Evolutionary conservation across 306 rosid genomes (phyloP), one percentile per base, ranked within the genome.

Genomic region (Ormosia semicastrata): DNA sequence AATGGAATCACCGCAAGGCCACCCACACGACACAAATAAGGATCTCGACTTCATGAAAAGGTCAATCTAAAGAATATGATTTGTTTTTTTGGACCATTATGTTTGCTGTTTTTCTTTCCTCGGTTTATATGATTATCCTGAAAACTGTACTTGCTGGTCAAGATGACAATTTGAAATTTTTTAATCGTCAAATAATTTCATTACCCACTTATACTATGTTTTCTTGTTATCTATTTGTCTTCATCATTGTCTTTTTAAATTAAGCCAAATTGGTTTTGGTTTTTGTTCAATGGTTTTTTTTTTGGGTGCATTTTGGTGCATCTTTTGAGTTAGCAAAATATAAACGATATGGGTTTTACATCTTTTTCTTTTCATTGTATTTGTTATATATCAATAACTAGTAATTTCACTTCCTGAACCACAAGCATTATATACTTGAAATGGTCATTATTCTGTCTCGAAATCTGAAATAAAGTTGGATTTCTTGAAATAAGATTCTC

Each of bases 11-110:
- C 13, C 32, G 0, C 40, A 70, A 79, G 9, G 63, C 32, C 54
- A 54, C 40, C 7, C 65, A 41, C 81, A 9, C 60, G 10, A 71
- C 7, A 34, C 69, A 62, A 60, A 63, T 29, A 52, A 47, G 66
- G 72, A 73, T 58, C 66, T 76, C 41, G 13, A n/a, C 83, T 56
- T 78, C 66, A 64, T 70, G 78, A 75, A 78, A 68, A 84, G 77
- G 84, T 56, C 83, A 81, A 72, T 59, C 30, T 59, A 53, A 66
- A 71, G 24, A 52, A 84, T 50, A 50, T 78, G 57, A 53, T 60
- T 36, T 71, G 59, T 41, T 37, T 34, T 50, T 52, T 81, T 52
- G 73, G 73, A 72, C 40, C 73, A 76, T 81, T 85, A 77, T 66
- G 82, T 76, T 76, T 81, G 71, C 54, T 75, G 4, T 67, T 84